Base-by-base conservation (phyloP, 306 rosid species). In the Arachis hypogaea region DNA sequence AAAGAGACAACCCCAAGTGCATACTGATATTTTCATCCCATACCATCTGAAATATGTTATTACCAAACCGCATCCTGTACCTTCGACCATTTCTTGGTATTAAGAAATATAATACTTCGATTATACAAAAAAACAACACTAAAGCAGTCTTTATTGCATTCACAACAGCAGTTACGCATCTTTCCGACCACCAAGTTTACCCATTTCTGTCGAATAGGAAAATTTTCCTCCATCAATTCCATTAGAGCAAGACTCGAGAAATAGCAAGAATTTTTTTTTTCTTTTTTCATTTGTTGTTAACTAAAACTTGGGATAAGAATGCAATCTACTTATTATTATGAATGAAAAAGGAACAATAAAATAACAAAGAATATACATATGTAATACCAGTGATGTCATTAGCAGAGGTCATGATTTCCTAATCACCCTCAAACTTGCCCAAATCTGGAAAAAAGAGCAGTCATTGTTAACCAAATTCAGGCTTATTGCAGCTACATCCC, bases 401-500 rank as follows among this genome's bases (percentile, higher is more conserved):
- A 70, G 80, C 55, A 76, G 84, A 70, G 67, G 74, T 59, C 84
- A 81, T 81, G 75, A 63, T 75, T 74, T 71, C 73, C 77, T 22
- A 29, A 60, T 59, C 74, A 58, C 57, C 45, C 22, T 18, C 67
- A 61, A 50, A 49, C 0, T 41, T 12, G 73, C 72, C 70, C 77
- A 63, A 65, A 81, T 66, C 84, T 81, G 81, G 66, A 81, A 76
- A 28, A 51, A 51, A 71, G 67, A 71, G 65, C 18, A 71, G 47
- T 43, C n/a, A 59, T 18, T 57, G 47, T 58, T 12, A 66, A 42
- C 63, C 68, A 10, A 68, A 71, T 16, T 56, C 33, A 61, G 42
- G 44, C 63, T 63, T 54, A 69, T 55, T 61, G 11, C 41, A 65
- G 66, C 59, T 41, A 36, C 28, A 75, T 14, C 58, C 41, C 6